These are phyloP conservation scores for Striga hermonthica DNA, from an alignment of 305 asterid genomes.

Conservation along the genomic window DNA sequence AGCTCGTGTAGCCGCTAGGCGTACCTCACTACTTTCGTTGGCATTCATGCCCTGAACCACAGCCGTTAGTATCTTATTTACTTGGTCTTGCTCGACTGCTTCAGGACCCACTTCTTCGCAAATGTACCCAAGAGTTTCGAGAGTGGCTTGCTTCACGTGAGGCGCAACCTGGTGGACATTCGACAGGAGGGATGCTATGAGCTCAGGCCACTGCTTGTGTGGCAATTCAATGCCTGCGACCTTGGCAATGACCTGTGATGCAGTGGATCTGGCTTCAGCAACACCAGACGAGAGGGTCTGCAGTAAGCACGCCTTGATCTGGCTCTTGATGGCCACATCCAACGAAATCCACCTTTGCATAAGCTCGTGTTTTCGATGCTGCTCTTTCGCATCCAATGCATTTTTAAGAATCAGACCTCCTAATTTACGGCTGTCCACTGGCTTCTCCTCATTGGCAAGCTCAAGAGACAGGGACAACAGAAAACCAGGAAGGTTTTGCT, in stretches of 20 bases:
- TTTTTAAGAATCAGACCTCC: slow-evolving; percentile 87
- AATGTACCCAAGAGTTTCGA: slow-evolving; percentile 84
- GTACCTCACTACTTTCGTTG: slow-evolving; percentile 66
- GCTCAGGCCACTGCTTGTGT: slow-evolving; percentile 96
- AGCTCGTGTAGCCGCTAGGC: slow-evolving; percentile 87
- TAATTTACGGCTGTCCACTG: slow-evolving; percentile 80
- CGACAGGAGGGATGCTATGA: slow-evolving; percentile 70
- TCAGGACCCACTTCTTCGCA: slow-evolving; percentile 91
- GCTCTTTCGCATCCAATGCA: slow-evolving; percentile 95
- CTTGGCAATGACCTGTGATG: slow-evolving; percentile 91
- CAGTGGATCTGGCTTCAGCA: slow-evolving; percentile 81
- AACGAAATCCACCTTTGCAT: slow-evolving; percentile 81
- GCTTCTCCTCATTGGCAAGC: slow-evolving; percentile 81
- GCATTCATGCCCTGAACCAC: slow-evolving; percentile 96
- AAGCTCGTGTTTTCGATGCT: slow-evolving; percentile 73
- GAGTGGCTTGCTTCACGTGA: slow-evolving; percentile 86
- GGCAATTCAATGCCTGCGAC: slow-evolving; percentile 91
- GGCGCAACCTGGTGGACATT: slow-evolving; percentile 78
- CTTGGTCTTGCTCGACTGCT: slow-evolving; percentile 81
- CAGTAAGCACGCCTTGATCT: slow-evolving; percentile 71
- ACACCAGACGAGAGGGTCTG: slow-evolving; percentile 78
- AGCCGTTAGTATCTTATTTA: slow-evolving; percentile 82
- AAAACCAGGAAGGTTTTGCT: slow-evolving; percentile 81
- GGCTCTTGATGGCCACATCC: slow-evolving; percentile 65
- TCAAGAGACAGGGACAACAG: slow-evolving; percentile 77